A percentile compares a stretch with the other conserved stretches of the same genome.
Evolutionary conservation across 768 basidiomycete species (phyloP).

Genomic region (Tylopilus vinaceipallidus): DNA sequence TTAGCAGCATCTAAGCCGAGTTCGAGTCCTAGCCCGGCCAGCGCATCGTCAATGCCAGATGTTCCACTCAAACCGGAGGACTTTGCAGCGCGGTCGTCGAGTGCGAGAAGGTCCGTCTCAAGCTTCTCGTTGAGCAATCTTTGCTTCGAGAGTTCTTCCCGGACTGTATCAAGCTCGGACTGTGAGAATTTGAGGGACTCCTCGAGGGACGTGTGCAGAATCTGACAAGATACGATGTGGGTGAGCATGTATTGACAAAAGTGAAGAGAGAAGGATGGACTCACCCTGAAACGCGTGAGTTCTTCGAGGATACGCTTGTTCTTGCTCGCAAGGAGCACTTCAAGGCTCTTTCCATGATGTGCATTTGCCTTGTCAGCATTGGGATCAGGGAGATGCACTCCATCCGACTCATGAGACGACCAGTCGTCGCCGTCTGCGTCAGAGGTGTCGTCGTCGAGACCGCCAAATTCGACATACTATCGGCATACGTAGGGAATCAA

Average conservation of each 20-base stretch:
- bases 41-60: slow-evolving; percentile 46
- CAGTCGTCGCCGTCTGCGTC: slow-evolving; percentile 59
- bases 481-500: not conserved
- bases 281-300: slow-evolving; percentile 83
- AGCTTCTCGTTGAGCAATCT: slow-evolving; percentile 82
- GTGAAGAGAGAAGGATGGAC: slow-evolving; percentile 5
- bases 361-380: slow-evolving; percentile 82
- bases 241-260: not conserved
- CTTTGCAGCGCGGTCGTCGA: slow-evolving; percentile 51
- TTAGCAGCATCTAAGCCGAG: slow-evolving; percentile 13
- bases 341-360: slow-evolving; percentile 78
- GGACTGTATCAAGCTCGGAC: slow-evolving; percentile 55
- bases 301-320: slow-evolving; percentile 93
- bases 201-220: slow-evolving; percentile 81
- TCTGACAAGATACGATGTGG: slow-evolving; percentile 41
- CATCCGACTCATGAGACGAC: slow-evolving; percentile 43
- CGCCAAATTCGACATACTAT: slow-evolving; percentile 95
- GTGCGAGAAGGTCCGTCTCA: slow-evolving; percentile 83
- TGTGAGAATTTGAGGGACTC: slow-evolving; percentile 57
- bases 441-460: slow-evolving; percentile 58
- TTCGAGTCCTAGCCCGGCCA: slow-evolving; percentile 75
- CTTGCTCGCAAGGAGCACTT: slow-evolving; percentile 87
- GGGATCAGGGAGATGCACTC: slow-evolving; percentile 78
- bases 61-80: slow-evolving; percentile 24
- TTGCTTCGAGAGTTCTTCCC: slow-evolving; percentile 74